A percentile compares a stretch with the other conserved stretches of the same genome.
Evolutionary conservation across 2,329 filamentous ascomycete genomes (phyloP).

Genomic region (Pestalotiopsis sp.): DNA sequence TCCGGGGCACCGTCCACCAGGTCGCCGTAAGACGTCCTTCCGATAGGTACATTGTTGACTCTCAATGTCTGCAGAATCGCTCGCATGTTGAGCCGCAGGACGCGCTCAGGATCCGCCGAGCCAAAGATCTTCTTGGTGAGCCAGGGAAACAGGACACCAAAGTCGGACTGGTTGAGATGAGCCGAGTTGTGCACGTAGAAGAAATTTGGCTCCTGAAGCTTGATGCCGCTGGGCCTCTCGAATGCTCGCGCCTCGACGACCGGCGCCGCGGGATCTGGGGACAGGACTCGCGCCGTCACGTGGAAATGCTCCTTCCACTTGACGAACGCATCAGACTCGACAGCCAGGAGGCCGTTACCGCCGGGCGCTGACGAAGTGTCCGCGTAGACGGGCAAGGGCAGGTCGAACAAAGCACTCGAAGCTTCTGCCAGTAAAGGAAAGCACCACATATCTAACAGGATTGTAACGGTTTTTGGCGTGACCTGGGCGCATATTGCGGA

Average conservation of each 20-base stretch:
- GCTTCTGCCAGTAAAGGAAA: slow-evolving; percentile 68
- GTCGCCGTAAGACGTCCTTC: slow-evolving; percentile 52
- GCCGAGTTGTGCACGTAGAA: slow-evolving; percentile 77
- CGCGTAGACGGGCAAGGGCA: slow-evolving; percentile 73
- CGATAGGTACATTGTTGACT: slow-evolving; percentile 50
- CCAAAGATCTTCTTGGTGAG: slow-evolving; percentile 61
- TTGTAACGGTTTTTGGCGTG: slow-evolving; percentile 65
- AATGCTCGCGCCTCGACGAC: slow-evolving; percentile 44
- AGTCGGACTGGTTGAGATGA: slow-evolving; percentile 83
- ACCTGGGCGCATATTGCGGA: slow-evolving; percentile 67
- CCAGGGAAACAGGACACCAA: slow-evolving; percentile 81
- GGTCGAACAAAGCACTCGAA: slow-evolving; percentile 67
- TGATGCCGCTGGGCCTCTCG: slow-evolving; percentile 45
- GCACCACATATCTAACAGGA: slow-evolving; percentile 82
- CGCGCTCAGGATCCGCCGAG: slow-evolving; percentile 60
- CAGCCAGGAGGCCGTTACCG: slow-evolving; percentile 65
- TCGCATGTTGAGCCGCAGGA: slow-evolving; percentile 61
- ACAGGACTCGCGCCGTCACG: slow-evolving; percentile 68
- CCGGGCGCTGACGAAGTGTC: slow-evolving; percentile 43
- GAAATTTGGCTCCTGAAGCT: slow-evolving; percentile 61
- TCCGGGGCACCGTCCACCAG: slow-evolving; percentile 50
- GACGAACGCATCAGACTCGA: slow-evolving; percentile 78
- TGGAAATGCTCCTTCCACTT: slow-evolving; percentile 77
- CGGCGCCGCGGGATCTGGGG: slow-evolving; percentile 52
- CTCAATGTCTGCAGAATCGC: slow-evolving; percentile 61